phyloP scores from a whole-genome alignment of 2,329 filamentous ascomycete species.

The Endocalyx cinctus region DNA sequence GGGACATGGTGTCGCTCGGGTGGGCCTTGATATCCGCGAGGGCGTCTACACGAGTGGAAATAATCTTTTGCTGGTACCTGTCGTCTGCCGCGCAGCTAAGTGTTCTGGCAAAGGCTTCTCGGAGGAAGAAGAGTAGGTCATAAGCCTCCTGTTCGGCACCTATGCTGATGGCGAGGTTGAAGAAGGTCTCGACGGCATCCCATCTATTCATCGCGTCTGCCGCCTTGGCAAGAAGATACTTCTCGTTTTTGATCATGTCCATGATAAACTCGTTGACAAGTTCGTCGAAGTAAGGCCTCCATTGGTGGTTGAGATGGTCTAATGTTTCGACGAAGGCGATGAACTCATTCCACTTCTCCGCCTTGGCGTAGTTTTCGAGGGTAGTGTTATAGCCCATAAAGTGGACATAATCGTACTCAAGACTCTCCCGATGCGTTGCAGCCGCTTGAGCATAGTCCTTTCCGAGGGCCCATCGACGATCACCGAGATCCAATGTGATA shows the following conservation, averaged over 20 bases:
- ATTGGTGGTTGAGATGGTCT: conserved; percentile 15
- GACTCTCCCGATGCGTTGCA: conserved; percentile 22
- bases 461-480: conserved; percentile 23
- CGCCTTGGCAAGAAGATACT: conserved; percentile 19
- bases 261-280: conserved; percentile 24
- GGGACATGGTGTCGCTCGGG: conserved; percentile 18
- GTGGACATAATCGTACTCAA: conserved; percentile 22
- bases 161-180: conserved; percentile 19
- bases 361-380: conserved; percentile 17
- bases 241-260: conserved; percentile 11
- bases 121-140: conserved; percentile 23
- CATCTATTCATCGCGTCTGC: conserved; percentile 21
- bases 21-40: conserved; percentile 17
- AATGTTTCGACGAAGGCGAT: conserved; percentile 23
- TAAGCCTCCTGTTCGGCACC: conserved; percentile 17
- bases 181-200: conserved; percentile 23
- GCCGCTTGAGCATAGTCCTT: conserved; percentile 18
- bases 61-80: conserved; percentile 14
- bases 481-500: conserved; percentile 24
- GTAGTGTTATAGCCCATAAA: conserved; percentile 19
- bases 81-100: conserved; percentile 12
- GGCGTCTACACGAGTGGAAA: conserved; percentile 19
- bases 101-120: conserved; percentile 20
- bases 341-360: conserved; percentile 16
- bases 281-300: conserved; percentile 25